Evolutionary conservation across 1,284 basidiomycete genomes (phyloP), one percentile per base, ranked within the genome.

Genomic region (Ceratorhiza oryzae-sativae): DNA sequence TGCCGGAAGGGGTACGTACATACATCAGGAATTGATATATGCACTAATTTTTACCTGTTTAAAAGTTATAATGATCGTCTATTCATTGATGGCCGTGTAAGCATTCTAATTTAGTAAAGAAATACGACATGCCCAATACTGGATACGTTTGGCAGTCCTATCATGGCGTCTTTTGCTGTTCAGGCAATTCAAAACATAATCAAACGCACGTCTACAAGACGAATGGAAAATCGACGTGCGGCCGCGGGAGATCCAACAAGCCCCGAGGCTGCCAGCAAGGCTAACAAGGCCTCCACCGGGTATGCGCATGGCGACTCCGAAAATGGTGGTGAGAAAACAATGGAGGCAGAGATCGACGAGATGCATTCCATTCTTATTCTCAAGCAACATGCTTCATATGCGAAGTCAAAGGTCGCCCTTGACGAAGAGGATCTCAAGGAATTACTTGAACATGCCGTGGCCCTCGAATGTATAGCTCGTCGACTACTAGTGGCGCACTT

Each of bases 121-220:
- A 27, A 36, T 20, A 1, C 39, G 2, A 27, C 20, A 41, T 53
- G 23, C 15, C 55, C 53, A 13, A 55, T 42, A 32, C 18, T 15
- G 15, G 13, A 13, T 36, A 42, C 39, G 0, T 62, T 36, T 30
- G 27, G 25, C 13, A 71, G 68, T 25, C 82, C 82, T 0, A 77
- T 84, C 63, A 80, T 84, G 32, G 82, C 82, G 25, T 81, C 80
- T 6, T 83, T 84, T 68, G 82, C 81, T 20, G 80, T 82, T 5
- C 80, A 81, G 59, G 80, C 81, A n/a, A 78, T 83, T 41, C 79
- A 79, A 23, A 78, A 79, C 76, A 72, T 82, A 36, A 79, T 82
- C 18, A 34, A 72, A 9, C 61, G 72, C 59, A 27, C 72, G 15
- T 71, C 76, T 45, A 60, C 71, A n/a, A 49, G 55, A 27, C 71